Conservation (phyloP, 78 protist genomes). For the Pigoraptor vietnamica region DNA sequence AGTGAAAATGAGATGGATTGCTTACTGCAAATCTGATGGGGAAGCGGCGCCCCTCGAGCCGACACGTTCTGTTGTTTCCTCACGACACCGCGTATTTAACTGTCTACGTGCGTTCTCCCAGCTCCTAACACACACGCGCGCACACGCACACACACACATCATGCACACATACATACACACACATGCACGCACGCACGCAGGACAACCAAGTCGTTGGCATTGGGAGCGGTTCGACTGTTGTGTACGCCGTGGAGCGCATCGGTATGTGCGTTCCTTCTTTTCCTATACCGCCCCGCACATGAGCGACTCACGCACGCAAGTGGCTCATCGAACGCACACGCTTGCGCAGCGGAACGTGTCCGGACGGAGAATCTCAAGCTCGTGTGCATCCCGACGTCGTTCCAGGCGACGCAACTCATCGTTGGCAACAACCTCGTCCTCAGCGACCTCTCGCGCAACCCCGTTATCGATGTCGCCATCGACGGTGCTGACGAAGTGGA, state of each 20-base stretch:
- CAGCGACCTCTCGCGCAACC: constrained; percentile 39
- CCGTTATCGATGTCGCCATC: constrained; percentile 64
- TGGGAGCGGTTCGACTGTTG: constrained; percentile 82
- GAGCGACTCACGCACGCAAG: neutral
- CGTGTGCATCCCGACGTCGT: constrained; percentile 77
- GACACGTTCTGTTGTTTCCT: too few relatives aligned
- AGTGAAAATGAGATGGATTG: too few relatives aligned
- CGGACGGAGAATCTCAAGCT: constrained; percentile 28
- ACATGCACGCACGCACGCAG: neutral
- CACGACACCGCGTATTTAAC: too few relatives aligned
- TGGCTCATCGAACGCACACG: neutral
- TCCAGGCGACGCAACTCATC: constrained; percentile 60
- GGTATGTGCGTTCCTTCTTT: constrained; percentile 11
- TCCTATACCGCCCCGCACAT: too few relatives aligned
- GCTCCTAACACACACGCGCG: too few relatives aligned
- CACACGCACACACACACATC: too few relatives aligned
- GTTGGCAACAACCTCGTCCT: constrained; percentile 28
- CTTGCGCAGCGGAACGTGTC: constrained; percentile 14
- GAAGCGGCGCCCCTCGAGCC: too few relatives aligned
- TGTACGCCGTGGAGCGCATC: constrained; percentile 64
- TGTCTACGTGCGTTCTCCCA: too few relatives aligned
- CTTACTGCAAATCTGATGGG: too few relatives aligned
- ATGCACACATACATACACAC: too few relatives aligned
- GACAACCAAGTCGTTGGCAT: constrained; percentile 54
- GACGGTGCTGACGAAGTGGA: constrained; percentile 84